Evolutionary conservation across 139 green algal genomes (phyloP).

Genomic region (Yamagishiella unicocca): DNA sequence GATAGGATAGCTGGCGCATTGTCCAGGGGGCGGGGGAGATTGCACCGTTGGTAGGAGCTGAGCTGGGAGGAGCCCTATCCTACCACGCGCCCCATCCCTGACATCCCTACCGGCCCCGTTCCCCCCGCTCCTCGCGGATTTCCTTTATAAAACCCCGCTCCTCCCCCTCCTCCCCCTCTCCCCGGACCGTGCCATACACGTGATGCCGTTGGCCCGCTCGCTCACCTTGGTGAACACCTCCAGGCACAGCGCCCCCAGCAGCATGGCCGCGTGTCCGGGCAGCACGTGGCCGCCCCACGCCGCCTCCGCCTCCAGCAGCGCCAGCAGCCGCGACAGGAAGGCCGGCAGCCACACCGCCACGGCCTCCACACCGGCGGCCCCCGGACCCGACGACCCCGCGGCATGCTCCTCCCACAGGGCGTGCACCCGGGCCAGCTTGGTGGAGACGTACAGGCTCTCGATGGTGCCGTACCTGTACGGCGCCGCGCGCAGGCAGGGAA

Average conservation of each 20-base stretch:
- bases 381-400: background rate
- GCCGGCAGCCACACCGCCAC: constrained; percentile 18
- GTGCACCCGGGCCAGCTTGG: constrained; percentile 63
- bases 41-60: too few relatives aligned
- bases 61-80: too few relatives aligned
- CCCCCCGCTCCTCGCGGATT: too few relatives aligned
- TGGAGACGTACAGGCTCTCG: constrained; percentile 74
- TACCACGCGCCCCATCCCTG: too few relatives aligned
- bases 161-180: too few relatives aligned
- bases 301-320: constrained; percentile 69
- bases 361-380: background rate
- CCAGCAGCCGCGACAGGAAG: constrained; percentile 42
- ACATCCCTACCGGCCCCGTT: too few relatives aligned
- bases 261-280: constrained; percentile 48
- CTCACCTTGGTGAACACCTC: constrained; percentile 65
- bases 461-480: constrained; percentile 56
- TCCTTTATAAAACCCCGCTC: too few relatives aligned
- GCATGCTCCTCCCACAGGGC: constrained; percentile 59
- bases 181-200: background rate
- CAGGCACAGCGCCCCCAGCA: constrained; percentile 69
- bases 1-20: too few relatives aligned
- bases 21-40: too few relatives aligned
- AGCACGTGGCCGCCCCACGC: constrained; percentile 72
- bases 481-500: background rate
- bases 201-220: background rate